A percentile compares a stretch with the other conserved stretches of the same genome.
Evolutionary conservation across 768 basidiomycete genomes (phyloP).

Genomic region (Ephemerocybe angulata): DNA sequence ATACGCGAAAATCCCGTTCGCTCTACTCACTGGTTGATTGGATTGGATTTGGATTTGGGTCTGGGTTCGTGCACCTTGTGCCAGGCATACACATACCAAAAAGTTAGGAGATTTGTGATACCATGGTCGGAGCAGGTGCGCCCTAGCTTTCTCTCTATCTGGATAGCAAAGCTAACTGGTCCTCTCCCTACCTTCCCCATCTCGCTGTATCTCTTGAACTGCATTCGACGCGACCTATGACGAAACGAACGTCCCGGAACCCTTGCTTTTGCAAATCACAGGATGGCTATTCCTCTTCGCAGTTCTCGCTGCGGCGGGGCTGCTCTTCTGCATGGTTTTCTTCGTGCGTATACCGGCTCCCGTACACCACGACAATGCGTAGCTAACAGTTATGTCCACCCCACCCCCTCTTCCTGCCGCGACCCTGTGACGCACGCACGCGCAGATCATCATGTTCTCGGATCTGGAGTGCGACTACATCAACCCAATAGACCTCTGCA

Average conservation of each 20-base stretch:
- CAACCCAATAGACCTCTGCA: constrained; percentile 99
- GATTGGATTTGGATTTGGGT: too few species aligned
- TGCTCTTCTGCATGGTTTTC: constrained; percentile 99
- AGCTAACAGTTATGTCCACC: neutral
- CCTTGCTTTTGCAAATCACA: constrained; percentile 23
- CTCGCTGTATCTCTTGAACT: too few species aligned
- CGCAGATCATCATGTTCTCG: constrained; percentile 99
- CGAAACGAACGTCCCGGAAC: neutral
- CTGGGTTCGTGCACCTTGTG: neutral
- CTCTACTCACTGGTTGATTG: too few species aligned
- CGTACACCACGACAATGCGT: too few species aligned
- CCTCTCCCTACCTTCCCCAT: too few species aligned
- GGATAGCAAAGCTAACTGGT: too few species aligned
- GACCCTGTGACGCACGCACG: neutral
- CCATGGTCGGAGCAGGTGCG: constrained; percentile 2
- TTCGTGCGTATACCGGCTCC: constrained; percentile 63
- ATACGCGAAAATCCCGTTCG: too few species aligned
- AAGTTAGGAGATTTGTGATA: neutral
- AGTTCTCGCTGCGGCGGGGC: constrained; percentile 90
- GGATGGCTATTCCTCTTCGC: constrained; percentile 97
- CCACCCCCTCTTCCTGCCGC: neutral
- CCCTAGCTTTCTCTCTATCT: neutral
- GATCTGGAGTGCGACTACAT: constrained; percentile 99
- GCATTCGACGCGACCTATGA: neutral
- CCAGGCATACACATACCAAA: neutral